Conservation (phyloP, 2,329 filamentous ascomycete species). For the Fusarium newnesense region DNA sequence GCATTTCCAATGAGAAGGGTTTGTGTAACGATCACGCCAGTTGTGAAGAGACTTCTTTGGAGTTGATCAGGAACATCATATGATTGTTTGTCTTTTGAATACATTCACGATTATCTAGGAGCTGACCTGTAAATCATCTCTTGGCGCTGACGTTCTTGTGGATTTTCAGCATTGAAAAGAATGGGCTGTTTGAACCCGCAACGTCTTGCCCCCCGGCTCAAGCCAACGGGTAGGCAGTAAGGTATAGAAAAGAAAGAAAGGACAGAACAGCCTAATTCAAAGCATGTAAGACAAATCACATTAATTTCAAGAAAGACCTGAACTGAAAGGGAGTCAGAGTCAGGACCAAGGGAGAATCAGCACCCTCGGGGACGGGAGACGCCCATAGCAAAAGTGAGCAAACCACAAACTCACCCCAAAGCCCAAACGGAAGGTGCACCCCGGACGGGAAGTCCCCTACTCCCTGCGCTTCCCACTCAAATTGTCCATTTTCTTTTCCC, state of each 20-base stretch:
- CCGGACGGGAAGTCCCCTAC: slow-evolving; percentile 23
- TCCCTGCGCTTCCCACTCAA: slow-evolving; percentile 14
- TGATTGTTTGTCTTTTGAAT: neutral
- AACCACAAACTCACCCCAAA: neutral
- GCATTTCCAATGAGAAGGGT: neutral
- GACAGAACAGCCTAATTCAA: neutral
- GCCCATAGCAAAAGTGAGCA: neutral
- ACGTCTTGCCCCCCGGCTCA: neutral
- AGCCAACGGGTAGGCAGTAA: too few species aligned
- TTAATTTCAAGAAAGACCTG: neutral
- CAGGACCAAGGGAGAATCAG: slow-evolving; percentile 15
- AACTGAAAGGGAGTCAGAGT: slow-evolving; percentile 16
- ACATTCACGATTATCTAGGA: neutral
- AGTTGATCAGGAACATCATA: neutral
- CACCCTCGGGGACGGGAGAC: neutral
- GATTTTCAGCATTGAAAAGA: neutral
- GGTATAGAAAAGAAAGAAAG: neutral
- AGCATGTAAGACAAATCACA: neutral
- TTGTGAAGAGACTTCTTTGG: neutral
- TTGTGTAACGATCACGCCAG: neutral
- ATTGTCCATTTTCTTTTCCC: neutral
- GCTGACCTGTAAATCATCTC: neutral
- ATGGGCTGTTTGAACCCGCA: slow-evolving; percentile 3
- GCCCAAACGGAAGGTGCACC: slow-evolving; percentile 23
- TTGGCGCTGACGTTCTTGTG: slow-evolving; percentile 13